Base-by-base conservation (phyloP, 768 basidiomycete species). In the Tricholoma flavovirens region DNA sequence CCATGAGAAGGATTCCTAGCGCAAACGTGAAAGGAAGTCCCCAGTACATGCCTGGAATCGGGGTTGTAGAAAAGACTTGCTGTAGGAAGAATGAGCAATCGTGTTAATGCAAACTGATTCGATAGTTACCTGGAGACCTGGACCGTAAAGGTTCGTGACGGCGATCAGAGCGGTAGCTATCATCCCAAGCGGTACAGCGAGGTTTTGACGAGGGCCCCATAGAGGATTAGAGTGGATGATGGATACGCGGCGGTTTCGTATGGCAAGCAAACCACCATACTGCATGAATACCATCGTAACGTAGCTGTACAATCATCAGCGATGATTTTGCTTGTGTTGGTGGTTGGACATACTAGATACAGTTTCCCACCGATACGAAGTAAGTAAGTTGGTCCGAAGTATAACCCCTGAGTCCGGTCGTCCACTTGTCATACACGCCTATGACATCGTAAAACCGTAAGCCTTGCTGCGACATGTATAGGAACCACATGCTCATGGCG, bases 201-300 rank as follows among this genome's bases (percentile, higher is more conserved):
- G 46, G 9, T 49, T 49, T 17, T 29, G 46, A 11, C 46, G 46
- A 30, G 46, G 49, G 2, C 61, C 54, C 10, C 62, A 61, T 1
- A 60, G 54, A 1, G 83, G 83, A 36, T 78, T 79, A 36, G 81
- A 79, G 59, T 82, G 78, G 69, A 86, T 73, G 35, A 84, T 73
- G 21, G 78, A 78, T 17, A 82, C 73, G 14, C 74, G 74, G 21
- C 84, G 76, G 8, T 80, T 79, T 19, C 84, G 78, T 0, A 81
- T 79, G 0, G 82, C 71, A 17, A 85, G 72, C 7, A 86, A 71
- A 60, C 82, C 83, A 35, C 80, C 80, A 76, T 77, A 83, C 68
- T 85, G 84, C 79, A 83, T 83, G 53, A 82, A 69, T 35, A 82
- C 74, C 5, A 83, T 67, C 15, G 77, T 75, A 63, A 78, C 76